Evolutionary conservation across 345 rosid species (phyloP), one percentile per base, ranked within the genome.

Genomic region (Kandelia obovata): DNA sequence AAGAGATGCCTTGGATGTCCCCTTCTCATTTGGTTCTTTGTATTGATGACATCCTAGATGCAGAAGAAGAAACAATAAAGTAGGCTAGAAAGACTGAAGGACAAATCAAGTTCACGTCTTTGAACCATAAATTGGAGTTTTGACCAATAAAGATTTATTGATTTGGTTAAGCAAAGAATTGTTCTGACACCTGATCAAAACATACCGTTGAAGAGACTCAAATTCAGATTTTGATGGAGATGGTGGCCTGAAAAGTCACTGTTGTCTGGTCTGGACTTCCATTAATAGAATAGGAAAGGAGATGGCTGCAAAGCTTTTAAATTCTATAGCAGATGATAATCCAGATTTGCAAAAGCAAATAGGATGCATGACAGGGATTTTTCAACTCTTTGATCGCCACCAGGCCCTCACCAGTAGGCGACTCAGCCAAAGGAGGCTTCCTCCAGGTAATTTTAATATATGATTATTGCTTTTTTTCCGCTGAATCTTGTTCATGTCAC

Each of bases 301-400:
- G 58, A 94, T 94, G 98, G 98, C 98, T 65, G 90, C 98, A 53
- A 94, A 94, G 79, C 92, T 94, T 74, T 80, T 94, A 63, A 96
- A 91, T 83, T 85, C 96, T 30, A 81, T 94, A 67, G 93, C 97
- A 31, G 98, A 91, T 82, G 98, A 91, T 60, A 91, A 86, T 79
- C 86, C 95, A 67, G 96, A 89, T 84, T 84, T 94, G 80, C 88
- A 88, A 84, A 94, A 87, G 85, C 93, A 94, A 82, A 89, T 91
- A 13, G 98, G 98, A 47, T 94, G 98, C 82, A 94, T 94, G 97
- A 89, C 86, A 43, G 97, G 96, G 67, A 80, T 91, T 74, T 86
- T 94, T 75, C 96, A 94, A 79, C 73, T 94, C 77, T 91, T 94
- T 71, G 97, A 91, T 81, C 91, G 94, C 53, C 87, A 84, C 58